Evolutionary conservation across 768 basidiomycete species (phyloP), one percentile per base, ranked within the genome.

Genomic region (Cystobasidium tubakii): DNA sequence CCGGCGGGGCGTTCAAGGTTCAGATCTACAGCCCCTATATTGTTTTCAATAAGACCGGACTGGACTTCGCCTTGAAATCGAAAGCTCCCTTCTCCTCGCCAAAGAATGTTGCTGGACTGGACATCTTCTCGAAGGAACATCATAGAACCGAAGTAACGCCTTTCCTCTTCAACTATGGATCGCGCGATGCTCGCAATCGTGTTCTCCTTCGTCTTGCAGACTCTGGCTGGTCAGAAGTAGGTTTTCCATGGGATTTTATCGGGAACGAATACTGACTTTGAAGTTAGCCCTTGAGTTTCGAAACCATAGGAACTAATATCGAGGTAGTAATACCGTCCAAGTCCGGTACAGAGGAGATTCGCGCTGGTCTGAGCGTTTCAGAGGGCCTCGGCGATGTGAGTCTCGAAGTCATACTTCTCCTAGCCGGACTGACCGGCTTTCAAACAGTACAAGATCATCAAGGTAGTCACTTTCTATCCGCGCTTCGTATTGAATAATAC

Each of bases 1-100:
- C 94, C 6, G 96, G 94, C 1, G 93, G 94, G 27, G 92, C 94
- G 0, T 94, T 96, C 85, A 92, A 90, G 81, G 91, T 96, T 0
- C 95, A 98, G 81, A 87, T 99, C 55, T 98, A 91, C 80, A 87
- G 87, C 75, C 93, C 94, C 1, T 98, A 89, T 79, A 83, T 98
- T 65, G 82, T 98, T 50, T 81, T 95, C 80, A 99, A 99, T 83
- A 97, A 96, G 83, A 93, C 93, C 0, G 89, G 88, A 7, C 82
- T 93, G 42, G 88, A 92, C 1, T 95, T 95, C 79, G 83, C 83
- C 13, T 83, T 93, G 34, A 87, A 85, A 75, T 88, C 88, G 1
- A 83, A 84, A 76, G 78, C 81, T 0, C 83, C 82, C 81, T 79
- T 83, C n/a, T 86, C 87, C 15, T 83, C 86, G 17, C 84, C 87